These are phyloP conservation scores for Breynia disticha DNA, from an alignment of 441 rosid genomes.

Conservation along the genomic window DNA sequence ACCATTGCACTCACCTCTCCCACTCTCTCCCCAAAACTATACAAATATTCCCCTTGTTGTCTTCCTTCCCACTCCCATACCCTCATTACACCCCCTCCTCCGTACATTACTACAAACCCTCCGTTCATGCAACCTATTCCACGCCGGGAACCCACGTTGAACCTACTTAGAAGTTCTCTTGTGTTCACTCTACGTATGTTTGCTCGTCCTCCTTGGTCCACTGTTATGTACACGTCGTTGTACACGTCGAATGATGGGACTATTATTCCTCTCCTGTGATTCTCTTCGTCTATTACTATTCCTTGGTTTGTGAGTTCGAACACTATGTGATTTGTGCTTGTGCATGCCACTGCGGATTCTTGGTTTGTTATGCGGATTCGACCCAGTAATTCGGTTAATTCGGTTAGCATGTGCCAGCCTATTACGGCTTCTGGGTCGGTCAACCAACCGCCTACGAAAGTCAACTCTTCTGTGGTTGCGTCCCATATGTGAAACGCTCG, in stretches of 20 bases:
- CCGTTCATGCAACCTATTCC: constrained; percentile 61
- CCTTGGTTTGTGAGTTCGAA: constrained; percentile 54
- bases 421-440: constrained; percentile 61
- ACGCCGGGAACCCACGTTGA: constrained; percentile 28
- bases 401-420: constrained; percentile 76
- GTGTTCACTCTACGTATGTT: constrained; percentile 44
- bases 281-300: constrained; percentile 26
- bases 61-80: constrained; percentile 50
- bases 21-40: constrained; percentile 37
- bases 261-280: constrained; percentile 29
- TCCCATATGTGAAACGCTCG: constrained; percentile 80
- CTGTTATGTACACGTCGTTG: constrained; percentile 37
- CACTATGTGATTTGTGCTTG: constrained; percentile 33
- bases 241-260: constrained; percentile 42
- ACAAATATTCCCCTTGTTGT: constrained; percentile 27
- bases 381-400: constrained; percentile 50
- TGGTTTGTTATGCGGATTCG: constrained; percentile 48
- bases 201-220: constrained; percentile 46
- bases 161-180: constrained; percentile 36
- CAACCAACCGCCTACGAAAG: constrained; percentile 42
- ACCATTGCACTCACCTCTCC: constrained; percentile 53
- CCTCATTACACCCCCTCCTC: constrained; percentile 42
- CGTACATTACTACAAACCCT: constrained; percentile 56
- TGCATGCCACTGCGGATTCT: constrained; percentile 68
- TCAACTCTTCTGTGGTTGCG: constrained; percentile 31